Base-by-base conservation (phyloP, 345 rosid species). In the Turritis glabra region DNA sequence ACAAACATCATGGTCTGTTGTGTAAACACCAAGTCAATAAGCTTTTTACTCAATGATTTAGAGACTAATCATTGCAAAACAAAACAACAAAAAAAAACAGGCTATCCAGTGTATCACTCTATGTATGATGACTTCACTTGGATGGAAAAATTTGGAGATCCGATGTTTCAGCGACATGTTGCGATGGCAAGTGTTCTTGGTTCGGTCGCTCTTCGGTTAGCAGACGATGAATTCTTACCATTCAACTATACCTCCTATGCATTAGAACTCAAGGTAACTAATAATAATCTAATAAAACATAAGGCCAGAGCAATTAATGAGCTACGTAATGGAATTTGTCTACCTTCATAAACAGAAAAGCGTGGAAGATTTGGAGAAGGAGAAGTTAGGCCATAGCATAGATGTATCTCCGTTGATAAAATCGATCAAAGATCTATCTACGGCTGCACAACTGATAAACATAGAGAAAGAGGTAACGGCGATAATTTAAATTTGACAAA, bases 81-180 rank as follows among this genome's bases (percentile, higher is more conserved):
- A 14, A 14, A 41, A 41, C 47, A 1, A 41, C 44, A 35, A 35
- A 46, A 35, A 35, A 46, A 51, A 43, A 73, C 86, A 90, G 98
- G 78, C 33, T 89, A 85, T 81, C 93, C 97, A 15, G 93, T 87
- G 14, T 90, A 92, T 73, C 98, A 92, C 75, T 90, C 97, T 15
- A 86, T 87, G 88, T 92, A 90, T 18, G 97, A 92, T 69, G 95
- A 92, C 73, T 92, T 80, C 57, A 46, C 81, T 63, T 92, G 97
- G 98, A 90, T 89, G 93, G 75, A 90, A 62, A 87, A 86, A 3
- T 90, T 84, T 66, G 98, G 98, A 12, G 93, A 87, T 57, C 97
- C 90, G 6, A 79, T 72, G 83, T 90, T 92, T 74, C 88, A 71
- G 1, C 84, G 96, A 81, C 90, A 89, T 79, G 81, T 88, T 19